These are phyloP conservation scores for Syncephalis fuscata DNA, from an alignment of 371 early-diverging fungal genomes.

Conservation along the genomic window DNA sequence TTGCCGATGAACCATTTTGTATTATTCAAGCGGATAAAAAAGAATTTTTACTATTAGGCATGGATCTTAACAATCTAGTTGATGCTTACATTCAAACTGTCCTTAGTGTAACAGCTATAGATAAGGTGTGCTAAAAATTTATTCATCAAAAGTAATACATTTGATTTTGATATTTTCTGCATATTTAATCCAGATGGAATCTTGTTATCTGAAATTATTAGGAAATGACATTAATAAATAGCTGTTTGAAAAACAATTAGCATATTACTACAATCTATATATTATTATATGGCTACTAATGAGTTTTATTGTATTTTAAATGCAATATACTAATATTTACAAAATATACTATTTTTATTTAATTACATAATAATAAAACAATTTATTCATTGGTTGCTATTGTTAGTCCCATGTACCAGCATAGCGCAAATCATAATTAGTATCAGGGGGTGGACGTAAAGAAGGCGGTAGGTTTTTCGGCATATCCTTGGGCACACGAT, in stretches of 20 bases:
- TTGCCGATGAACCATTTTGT: slow-evolving; percentile 75
- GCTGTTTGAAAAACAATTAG: no score
- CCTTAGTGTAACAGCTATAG: slow-evolving; percentile 75
- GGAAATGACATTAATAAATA: no score
- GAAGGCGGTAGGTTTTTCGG: slow-evolving; percentile 7
- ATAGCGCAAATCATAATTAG: slow-evolving; percentile 3
- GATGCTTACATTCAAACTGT: slow-evolving; percentile 90
- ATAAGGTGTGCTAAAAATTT: slow-evolving; percentile 61
- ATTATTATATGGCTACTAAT: no score
- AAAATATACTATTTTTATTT: no score
- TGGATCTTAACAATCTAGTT: slow-evolving; percentile 83
- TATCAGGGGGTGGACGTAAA: slow-evolving; percentile 4
- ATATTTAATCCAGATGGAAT: slow-evolving; percentile 77
- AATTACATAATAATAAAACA: no score
- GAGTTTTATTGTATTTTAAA: no score
- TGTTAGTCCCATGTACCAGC: slow-evolving; percentile 5
- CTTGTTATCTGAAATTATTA: slow-evolving; percentile 27
- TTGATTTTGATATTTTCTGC: slow-evolving; percentile 67
- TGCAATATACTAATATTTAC: no score
- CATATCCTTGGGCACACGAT: slow-evolving; percentile 3
- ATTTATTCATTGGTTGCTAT: no score
- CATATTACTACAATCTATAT: no score
- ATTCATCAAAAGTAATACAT: slow-evolving; percentile 36
- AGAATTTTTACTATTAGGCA: slow-evolving; percentile 78
- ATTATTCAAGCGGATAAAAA: slow-evolving; percentile 82